These are phyloP conservation scores for Syzygium malaccense DNA, from an alignment of 441 rosid genomes.

Conservation along the genomic window DNA sequence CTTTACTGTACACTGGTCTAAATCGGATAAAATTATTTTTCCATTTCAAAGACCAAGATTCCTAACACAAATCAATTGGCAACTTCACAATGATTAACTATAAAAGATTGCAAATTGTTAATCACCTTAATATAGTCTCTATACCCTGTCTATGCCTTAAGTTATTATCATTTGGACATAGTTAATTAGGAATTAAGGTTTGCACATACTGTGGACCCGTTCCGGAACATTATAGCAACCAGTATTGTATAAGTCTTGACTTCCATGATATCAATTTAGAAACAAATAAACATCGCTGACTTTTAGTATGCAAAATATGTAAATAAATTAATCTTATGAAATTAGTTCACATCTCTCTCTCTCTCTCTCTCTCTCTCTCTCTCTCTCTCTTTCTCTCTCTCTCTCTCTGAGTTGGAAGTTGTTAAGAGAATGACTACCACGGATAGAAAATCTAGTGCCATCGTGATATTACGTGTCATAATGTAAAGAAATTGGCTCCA, in stretches of 20 bases:
- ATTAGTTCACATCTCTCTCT: too few species aligned
- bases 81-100: not conserved
- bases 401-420: too few species aligned
- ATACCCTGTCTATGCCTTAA: not conserved
- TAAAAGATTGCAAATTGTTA: not conserved
- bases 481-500: not conserved
- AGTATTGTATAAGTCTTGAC: too few species aligned
- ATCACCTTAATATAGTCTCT: not conserved
- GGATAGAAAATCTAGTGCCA: not conserved
- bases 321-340: too few species aligned
- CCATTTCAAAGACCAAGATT: too few species aligned
- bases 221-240: not conserved
- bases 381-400: too few species aligned
- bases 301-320: too few species aligned
- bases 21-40: too few species aligned
- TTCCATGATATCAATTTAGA: too few species aligned
- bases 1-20: too few species aligned
- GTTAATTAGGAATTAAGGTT: not conserved
- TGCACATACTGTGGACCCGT: not conserved
- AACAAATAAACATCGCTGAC: too few species aligned
- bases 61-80: not conserved
- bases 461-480: not conserved
- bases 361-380: too few species aligned
- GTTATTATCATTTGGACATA: not conserved
- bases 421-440: not conserved